A percentile compares a stretch with the other conserved stretches of the same genome.
phyloP scores from a whole-genome alignment of 768 basidiomycete genomes.

The Lentinula detonsa region DNA sequence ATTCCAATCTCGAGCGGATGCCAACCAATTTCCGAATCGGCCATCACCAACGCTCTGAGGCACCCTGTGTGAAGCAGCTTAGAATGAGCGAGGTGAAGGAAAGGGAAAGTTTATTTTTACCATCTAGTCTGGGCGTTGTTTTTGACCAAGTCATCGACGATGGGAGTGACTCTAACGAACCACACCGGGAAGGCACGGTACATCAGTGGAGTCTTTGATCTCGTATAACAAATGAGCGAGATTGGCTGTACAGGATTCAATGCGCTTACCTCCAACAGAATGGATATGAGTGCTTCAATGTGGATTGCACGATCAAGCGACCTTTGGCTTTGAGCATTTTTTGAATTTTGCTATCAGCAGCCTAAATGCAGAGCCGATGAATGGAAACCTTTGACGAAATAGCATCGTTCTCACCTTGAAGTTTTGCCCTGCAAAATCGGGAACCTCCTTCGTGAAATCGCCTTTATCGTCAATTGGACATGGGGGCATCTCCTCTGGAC shows the following conservation, averaged over 20 bases:
- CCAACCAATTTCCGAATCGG: slow-evolving; percentile 95
- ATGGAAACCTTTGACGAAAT: slow-evolving; percentile 2
- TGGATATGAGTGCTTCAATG: slow-evolving; percentile 87
- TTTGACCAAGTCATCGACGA: slow-evolving; percentile 79
- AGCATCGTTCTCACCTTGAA: slow-evolving; percentile 60
- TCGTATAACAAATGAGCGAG: slow-evolving; percentile 19
- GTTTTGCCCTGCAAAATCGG: slow-evolving; percentile 82
- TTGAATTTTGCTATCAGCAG: slow-evolving; percentile 92
- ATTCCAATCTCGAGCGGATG: slow-evolving; percentile 99
- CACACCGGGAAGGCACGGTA: slow-evolving; percentile 95
- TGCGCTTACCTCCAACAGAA: slow-evolving; percentile 86
- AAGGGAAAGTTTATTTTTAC: slow-evolving; percentile 30
- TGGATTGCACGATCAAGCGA: slow-evolving; percentile 82
- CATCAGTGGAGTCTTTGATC: slow-evolving; percentile 91
- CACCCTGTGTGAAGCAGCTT: slow-evolving; percentile 54
- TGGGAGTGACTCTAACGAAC: slow-evolving; percentile 87
- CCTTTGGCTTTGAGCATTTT: slow-evolving; percentile 85
- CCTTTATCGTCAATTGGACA: slow-evolving; percentile 93
- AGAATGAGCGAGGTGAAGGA: not conserved
- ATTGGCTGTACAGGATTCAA: not conserved
- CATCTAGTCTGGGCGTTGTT: slow-evolving; percentile 92
- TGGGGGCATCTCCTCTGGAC: slow-evolving; percentile 88
- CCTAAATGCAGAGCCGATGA: slow-evolving; percentile 32
- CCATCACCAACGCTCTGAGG: slow-evolving; percentile 87
- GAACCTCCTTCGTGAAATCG: slow-evolving; percentile 80